Evolutionary conservation across 2,329 filamentous ascomycete species (phyloP), one percentile per base, ranked within the genome.

Genomic region (Magnaporthales sp.): DNA sequence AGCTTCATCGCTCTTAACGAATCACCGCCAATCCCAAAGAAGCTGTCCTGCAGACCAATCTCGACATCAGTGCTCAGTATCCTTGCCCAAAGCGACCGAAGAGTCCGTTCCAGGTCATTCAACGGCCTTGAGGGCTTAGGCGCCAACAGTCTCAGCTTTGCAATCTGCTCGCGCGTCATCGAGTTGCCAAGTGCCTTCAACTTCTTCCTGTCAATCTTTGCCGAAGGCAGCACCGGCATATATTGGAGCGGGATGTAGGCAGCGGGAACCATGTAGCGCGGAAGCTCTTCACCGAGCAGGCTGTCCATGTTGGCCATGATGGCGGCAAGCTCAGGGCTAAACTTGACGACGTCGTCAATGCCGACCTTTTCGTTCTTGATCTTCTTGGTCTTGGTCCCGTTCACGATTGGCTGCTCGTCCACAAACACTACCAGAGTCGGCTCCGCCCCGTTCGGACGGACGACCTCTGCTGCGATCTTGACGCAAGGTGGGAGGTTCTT

Each of bases 1-100:
- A 84, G 75, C 66, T 75, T 80, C 82, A 84, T 84, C 2, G 82
- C 82, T n/a, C 78, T 75, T 1, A 84, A 75, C 0, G 82, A 85
- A 72, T 85, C 82, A 7, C 83, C 81, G 0, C 81, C 82, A 0
- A 83, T 74, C 1, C 74, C 75, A 70, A 83, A 80, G 74, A 84
- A 84, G 72, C 77, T 79, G 70, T 80, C 79, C 13, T 76, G 74
- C 1, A 80, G 70, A 11, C 75, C 74, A 51, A 73, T 73, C 10
- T 56, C 64, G 1, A 60, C 66, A 0, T 64, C 29, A 11, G 27
- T 62, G 11, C 63, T 67, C 3, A 73, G 68, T 0, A 67, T 64
- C 19, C 26, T 30, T n/a, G 61, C 64, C 68, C 68, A 69, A 6
- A 83, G 73, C 0, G 80, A 68, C 29, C 75, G 75, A 1, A 82